Evolutionary conservation across 2,329 filamentous ascomycete genomes (phyloP), one percentile per base, ranked within the genome.

Genomic region (Diaporthe sp.): DNA sequence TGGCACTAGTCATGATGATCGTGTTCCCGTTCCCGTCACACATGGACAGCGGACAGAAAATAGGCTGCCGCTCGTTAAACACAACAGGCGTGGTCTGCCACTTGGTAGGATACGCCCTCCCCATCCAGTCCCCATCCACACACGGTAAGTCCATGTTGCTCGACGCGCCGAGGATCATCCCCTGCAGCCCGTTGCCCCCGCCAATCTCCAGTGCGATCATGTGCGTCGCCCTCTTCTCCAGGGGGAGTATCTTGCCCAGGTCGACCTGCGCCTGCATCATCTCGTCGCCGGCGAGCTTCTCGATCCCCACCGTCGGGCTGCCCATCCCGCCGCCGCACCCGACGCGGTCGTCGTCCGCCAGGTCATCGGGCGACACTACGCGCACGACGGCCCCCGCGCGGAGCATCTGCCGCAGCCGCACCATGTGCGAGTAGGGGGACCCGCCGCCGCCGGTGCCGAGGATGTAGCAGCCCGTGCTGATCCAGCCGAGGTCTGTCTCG

Each of bases 121-220:
- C 89, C 84, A 86, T 86, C 79, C 82, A 82, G 67, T 86, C 89
- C 19, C 86, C 89, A 73, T 90, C 89, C 4, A 90, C 85, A 3
- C 85, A 85, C 0, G 88, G 88, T 1, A 89, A 77, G 73, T 89
- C 82, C 81, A 91, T 88, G 76, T 88, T 87, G 1, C 84, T 83
- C 71, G 87, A 88, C 0, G 89, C 88, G 7, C 90, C 90, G 6
- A 92, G 82, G 5, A 91, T 85, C 82, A 92, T 84, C 12, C 88
- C 87, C 77, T 91, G 88, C 12, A 93, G 83, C 0, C 92, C 91
- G 77, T 94, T 94, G 6, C 88, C 88, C 9, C 92, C 92, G n/a
- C 92, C 92, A 72, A 94, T 92, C 79, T 94, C 92, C 15, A 93
- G 81, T 1, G 90, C 87, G 76, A 93, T 90, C 76, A 93, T 88